Evolutionary conservation across 768 basidiomycete species (phyloP), one percentile per base, ranked within the genome.

Genomic region (Kwoniella sp.): DNA sequence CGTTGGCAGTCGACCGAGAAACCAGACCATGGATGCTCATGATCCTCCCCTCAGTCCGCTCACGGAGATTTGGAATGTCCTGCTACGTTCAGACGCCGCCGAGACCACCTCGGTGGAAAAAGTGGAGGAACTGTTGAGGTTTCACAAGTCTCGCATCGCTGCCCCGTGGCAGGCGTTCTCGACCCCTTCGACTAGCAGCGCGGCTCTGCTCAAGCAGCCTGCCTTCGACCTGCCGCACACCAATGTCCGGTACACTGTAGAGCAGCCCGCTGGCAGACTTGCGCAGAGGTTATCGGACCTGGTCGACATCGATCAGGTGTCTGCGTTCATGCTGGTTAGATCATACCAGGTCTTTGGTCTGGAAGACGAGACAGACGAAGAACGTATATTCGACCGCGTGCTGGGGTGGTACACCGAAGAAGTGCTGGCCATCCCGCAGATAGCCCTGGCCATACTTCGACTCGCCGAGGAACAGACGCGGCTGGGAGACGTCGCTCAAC

Each of bases 331-430:
- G 3, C 79, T 92, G 5, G 76, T 89, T 19, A 82, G 85, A 11
- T 84, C 86, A 0, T 91, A 87, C 65, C n/a, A 38, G 76, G 87
- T 8, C 85, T 85, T 75, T 86, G 89, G 68, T 15, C 81, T 84
- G 69, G 73, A 77, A 25, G 77, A 82, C n/a, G 74, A 76, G 40
- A 70, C 70, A 6, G 76, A 75, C 9, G 48, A 60, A 12, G 56
- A 31, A 14, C 46, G 33, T 25, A 43, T 49, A 55, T 76, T 88
- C 25, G 81, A 83, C 48, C 81, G 82, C 23, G 83, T 93, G 61
- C 85, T 84, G 0, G 81, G 84, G 5, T 74, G 90, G 80, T 88
- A 87, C 73, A 82, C 83, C 58, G 83, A 85, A 4, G 90, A 96
- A 71, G 80, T 85, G 11, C 79, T 92, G 15, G 83, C 80, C 60